Base-by-base conservation (phyloP, 2,329 filamentous ascomycete genomes). In the Colletotrichum ledebouriae region DNA sequence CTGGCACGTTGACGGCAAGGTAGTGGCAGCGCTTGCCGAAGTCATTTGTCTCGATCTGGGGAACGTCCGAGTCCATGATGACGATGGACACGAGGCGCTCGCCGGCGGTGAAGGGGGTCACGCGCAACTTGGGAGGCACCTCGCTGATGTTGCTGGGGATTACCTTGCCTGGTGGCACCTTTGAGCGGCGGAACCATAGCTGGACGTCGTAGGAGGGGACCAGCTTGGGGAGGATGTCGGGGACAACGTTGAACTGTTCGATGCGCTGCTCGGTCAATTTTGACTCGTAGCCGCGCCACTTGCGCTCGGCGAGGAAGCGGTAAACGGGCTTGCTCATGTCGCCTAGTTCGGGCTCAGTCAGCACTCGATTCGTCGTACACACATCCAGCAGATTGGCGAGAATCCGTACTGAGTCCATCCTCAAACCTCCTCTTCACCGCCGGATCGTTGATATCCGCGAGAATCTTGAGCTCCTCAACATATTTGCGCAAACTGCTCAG, bases 321-420 rank as follows among this genome's bases (percentile, higher is more conserved):
- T 99, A 99, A 77, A 99, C 94, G 71, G 95, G 95, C 80, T 97
- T 97, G 83, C 89, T 91, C 94, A 98, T 95, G 80, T 98, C 94
- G 72, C 92, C 94, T 98, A 13, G 49, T 58, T 44, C 25, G 29
- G 34, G 39, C 12, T 52, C 2, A 41, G 37, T 50, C 55, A 71
- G 39, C 63, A 59, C 29, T 33, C 61, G 33, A 66, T 63, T 37
- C 39, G 25, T 10, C 10, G 22, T 11, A 33, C 13, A 41, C 29
- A 9, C 53, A 22, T 22, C 20, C 33, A 39, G 17, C 46, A 53
- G 55, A 61, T 22, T 56, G 20, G 29, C 47, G 10, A 59, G 59
- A 17, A 15, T 79, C 29, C 87, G 74, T 83, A 97, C 95, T 94
- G 74, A 91, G 80, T 25, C 94, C 94, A 79, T 98, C 94, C 78